Base-by-base conservation (phyloP, 371 early-diverging fungal species). In the Mucor sp. region DNA sequence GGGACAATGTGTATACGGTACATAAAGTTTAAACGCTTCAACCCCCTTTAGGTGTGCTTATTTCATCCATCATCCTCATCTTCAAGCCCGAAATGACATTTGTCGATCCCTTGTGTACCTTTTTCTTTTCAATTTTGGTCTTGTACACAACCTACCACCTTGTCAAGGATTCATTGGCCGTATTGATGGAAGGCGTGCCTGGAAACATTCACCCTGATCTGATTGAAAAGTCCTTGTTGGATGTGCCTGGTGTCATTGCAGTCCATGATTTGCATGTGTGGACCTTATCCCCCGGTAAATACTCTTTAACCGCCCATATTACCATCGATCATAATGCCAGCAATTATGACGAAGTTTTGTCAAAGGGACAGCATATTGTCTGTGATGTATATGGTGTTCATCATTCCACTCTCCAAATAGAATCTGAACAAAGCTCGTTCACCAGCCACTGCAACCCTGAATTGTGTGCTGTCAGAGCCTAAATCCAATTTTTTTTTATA, bases 101-200 rank as follows among this genome's bases (percentile, higher is more conserved):
- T 67, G 89, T 93, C 33, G 95, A 96, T 72, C 93, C 95, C 5
- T 65, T 93, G n/a, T 95, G 95, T 80, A 95, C 95, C 7, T 88
- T 95, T 67, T 37, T 93, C 23, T 96, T 95, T 75, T 91, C 93
- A 1, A 70, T 91, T 32, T 71, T 95, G 47, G 95, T 95, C 17
- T 72, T 96, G 15, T 77, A 76, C 41, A 92, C 95, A 11, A 95
- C 95, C 1, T 80, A 85, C 23, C 72, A 79, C 23, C 74, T 91
- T 28, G 83, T 91, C 57, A 72, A 74, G 47, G 87, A 92, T 62
- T 89, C 85, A 9, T 33, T 90, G 3, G 76, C 77, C n/a, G 91
- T 94, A 0, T 70, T 94, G 37, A 88, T 92, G 87, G 93, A 95
- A 76, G 89, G 91, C 58, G 83, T 78, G 0, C 93, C 93, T 21